These are phyloP conservation scores for Dictyostelium firmibasis DNA, from an alignment of 78 protist species.

Conservation along the genomic window DNA sequence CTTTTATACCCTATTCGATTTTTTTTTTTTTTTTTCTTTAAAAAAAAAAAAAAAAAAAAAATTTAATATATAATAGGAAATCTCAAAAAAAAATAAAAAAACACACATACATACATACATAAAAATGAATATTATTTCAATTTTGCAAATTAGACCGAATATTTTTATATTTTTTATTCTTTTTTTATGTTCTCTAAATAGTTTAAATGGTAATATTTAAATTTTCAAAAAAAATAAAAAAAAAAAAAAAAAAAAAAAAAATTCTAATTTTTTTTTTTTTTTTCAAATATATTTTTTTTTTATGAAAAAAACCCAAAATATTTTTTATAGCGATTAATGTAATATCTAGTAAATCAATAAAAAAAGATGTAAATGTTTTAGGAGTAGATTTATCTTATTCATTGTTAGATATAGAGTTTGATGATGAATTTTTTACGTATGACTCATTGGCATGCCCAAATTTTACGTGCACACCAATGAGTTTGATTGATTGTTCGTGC, in stretches of 20 bases:
- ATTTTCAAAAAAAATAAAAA: no score
- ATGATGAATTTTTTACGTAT: not conserved
- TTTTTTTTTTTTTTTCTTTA: no score
- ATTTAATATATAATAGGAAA: not conserved
- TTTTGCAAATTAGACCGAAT: not conserved
- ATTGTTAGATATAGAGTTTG: constrained; percentile 40
- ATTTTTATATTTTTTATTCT: no score
- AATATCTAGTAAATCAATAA: not conserved
- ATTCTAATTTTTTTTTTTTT: no score
- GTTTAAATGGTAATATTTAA: not conserved
- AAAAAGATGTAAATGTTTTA: constrained; percentile 8
- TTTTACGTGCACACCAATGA: not conserved
- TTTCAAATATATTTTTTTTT: no score
- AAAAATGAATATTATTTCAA: not conserved
- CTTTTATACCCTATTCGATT: not conserved
- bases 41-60: no score
- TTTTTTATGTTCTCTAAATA: no score
- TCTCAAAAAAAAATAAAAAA: no score
- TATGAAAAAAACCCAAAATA: not conserved
- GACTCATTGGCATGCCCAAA: constrained; percentile 30
- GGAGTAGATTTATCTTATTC: constrained; percentile 48
- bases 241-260: no score
- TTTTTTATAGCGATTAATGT: not conserved
- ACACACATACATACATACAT: no score
- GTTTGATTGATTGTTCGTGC: constrained; percentile 4